Evolutionary conservation across 805 yeast genomes (phyloP).

Genomic region (Naumovozyma baii): DNA sequence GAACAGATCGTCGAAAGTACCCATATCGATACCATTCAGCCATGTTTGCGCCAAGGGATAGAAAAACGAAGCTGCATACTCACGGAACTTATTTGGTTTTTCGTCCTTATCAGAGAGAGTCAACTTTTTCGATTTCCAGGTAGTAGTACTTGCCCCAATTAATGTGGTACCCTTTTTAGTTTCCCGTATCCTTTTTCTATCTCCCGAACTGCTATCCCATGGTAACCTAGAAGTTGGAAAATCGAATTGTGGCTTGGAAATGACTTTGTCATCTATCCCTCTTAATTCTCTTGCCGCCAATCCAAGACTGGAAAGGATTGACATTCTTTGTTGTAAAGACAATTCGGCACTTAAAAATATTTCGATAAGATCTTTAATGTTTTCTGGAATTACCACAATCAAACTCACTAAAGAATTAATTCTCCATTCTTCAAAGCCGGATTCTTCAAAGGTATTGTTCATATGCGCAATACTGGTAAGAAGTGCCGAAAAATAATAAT

Average conservation of each 20-base stretch:
- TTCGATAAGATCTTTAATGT: slow-evolving; percentile 31
- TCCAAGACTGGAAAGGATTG: slow-evolving; percentile 57
- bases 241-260: slow-evolving; percentile 31
- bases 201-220: slow-evolving; percentile 17
- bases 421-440: slow-evolving; percentile 52
- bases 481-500: slow-evolving; percentile 46
- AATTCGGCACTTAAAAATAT: slow-evolving; percentile 62
- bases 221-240: slow-evolving; percentile 31
- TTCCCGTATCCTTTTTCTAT: too few relatives aligned
- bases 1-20: slow-evolving; percentile 43
- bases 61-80: slow-evolving; percentile 36
- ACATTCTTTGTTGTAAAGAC: slow-evolving; percentile 69
- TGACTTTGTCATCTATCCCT: slow-evolving; percentile 46
- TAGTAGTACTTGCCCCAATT: slow-evolving; percentile 4
- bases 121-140: slow-evolving; percentile 32
- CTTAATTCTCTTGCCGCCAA: slow-evolving; percentile 65
- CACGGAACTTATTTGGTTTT: slow-evolving; percentile 25
- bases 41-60: slow-evolving; percentile 47
- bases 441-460: slow-evolving; percentile 46
- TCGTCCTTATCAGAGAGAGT: neutral
- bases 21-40: slow-evolving; percentile 46
- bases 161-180: neutral
- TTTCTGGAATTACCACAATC: slow-evolving; percentile 43
- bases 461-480: slow-evolving; percentile 43
- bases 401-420: slow-evolving; percentile 59